phyloP scores from a whole-genome alignment of 192 early-diverging fungal genomes.

The Rhizoclosmatium globosum region DNA sequence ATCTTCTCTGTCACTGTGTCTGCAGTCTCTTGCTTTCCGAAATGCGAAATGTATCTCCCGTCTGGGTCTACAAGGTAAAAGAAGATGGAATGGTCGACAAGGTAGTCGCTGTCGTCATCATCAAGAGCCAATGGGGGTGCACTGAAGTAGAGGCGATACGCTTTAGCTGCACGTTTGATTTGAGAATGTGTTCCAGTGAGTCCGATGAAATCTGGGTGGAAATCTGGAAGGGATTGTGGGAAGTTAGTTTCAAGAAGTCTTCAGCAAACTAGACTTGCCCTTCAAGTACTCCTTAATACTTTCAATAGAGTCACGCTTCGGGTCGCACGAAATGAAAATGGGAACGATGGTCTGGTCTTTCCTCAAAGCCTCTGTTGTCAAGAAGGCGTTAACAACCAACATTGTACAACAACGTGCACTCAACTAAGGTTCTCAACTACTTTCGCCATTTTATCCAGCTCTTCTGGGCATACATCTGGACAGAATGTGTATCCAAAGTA shows the following conservation, averaged over 20 bases:
- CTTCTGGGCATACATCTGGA: conserved; percentile 99
- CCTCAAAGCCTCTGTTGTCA: conserved; percentile 20
- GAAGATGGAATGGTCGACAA: conserved; percentile 99
- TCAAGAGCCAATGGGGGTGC: conserved; percentile 79
- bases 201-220: conserved; percentile 93
- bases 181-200: conserved; percentile 89
- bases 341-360: conserved; percentile 70
- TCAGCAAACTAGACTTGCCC: conserved; percentile 35
- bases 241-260: not conserved
- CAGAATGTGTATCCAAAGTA: conserved; percentile 99
- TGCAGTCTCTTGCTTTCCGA: conserved; percentile 80
- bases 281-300: conserved; percentile 71
- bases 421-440: conserved; percentile 79
- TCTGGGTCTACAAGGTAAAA: conserved; percentile 96
- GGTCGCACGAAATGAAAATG: conserved; percentile 97
- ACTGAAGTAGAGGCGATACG: conserved; percentile 94
- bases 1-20: conserved; percentile 69
- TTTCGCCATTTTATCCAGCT: conserved; percentile 96
- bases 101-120: conserved; percentile 87
- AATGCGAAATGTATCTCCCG: conserved; percentile 89
- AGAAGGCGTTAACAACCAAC: conserved; percentile 8
- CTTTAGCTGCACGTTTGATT: conserved; percentile 83
- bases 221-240: conserved; percentile 66
- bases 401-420: not conserved
- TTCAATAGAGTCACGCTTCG: conserved; percentile 88